These are phyloP conservation scores for Gaertneriomyces semiglobifer DNA, from an alignment of 192 early-diverging fungal genomes.

Conservation along the genomic window DNA sequence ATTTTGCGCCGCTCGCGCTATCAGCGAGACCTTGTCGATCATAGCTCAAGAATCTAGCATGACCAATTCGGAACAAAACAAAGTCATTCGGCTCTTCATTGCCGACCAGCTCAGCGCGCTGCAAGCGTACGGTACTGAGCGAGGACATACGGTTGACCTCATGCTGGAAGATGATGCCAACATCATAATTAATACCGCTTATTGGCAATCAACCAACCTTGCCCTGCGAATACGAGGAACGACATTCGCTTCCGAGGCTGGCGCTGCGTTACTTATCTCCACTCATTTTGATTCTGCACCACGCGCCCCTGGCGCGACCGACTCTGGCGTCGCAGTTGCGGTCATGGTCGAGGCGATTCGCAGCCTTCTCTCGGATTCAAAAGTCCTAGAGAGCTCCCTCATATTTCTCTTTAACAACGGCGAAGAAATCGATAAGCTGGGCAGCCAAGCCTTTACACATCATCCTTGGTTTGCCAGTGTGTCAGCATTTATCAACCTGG, in stretches of 20 bases:
- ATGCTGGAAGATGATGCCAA: conserved; percentile 14
- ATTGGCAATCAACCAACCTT: conserved; percentile 41
- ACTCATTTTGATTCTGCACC: conserved; percentile 47
- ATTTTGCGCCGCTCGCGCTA: conserved; percentile 3
- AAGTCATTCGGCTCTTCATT: neutral
- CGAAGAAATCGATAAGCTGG: conserved; percentile 45
- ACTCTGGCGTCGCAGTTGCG: conserved; percentile 43
- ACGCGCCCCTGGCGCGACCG: conserved; percentile 40
- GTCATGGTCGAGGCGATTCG: conserved; percentile 38
- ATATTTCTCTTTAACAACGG: conserved; percentile 50
- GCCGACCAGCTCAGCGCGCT: conserved; percentile 1
- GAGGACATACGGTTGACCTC: conserved; percentile 1
- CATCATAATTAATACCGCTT: conserved; percentile 1
- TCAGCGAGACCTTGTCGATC: neutral
- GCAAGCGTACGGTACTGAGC: neutral
- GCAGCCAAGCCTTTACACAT: conserved; percentile 35
- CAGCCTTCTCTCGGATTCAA: neutral
- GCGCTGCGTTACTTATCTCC: conserved; percentile 38
- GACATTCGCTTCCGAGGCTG: neutral
- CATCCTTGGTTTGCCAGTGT: conserved; percentile 41
- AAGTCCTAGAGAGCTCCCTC: conserved; percentile 20
- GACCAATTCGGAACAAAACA: neutral
- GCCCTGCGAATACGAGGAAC: conserved; percentile 24
- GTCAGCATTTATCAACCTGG: conserved; percentile 50
- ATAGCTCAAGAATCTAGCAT: neutral